Percentiles rank a stretch among this genome's conserved stretches.
These are phyloP conservation scores for Conringia planisiliqua DNA, from an alignment of 345 rosid species.

Conservation along the genomic window DNA sequence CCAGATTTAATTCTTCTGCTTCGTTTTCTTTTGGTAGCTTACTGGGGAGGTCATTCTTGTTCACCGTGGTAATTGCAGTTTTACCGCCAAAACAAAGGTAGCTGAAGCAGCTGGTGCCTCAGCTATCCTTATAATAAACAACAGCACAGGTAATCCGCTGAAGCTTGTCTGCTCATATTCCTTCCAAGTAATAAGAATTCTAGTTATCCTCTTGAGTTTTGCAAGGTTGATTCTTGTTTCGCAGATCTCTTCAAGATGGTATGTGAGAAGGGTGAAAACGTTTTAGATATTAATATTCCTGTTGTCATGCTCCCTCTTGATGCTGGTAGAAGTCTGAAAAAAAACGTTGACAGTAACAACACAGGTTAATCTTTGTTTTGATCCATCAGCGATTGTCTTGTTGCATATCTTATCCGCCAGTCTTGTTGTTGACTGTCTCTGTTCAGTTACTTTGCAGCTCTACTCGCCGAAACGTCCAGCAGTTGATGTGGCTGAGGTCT, in stretches of 20 bases:
- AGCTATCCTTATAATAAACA: conserved; percentile 74
- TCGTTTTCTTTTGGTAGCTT: conserved; percentile 43
- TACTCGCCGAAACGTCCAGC: conserved; percentile 89
- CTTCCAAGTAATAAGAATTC: background rate
- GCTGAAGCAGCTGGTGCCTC: conserved; percentile 78
- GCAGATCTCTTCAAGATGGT: conserved; percentile 98
- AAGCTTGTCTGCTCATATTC: background rate
- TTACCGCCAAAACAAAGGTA: conserved; percentile 63
- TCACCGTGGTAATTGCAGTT: conserved; percentile 84
- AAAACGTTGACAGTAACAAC: conserved; percentile 30
- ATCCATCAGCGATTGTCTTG: background rate
- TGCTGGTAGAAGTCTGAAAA: conserved; percentile 68
- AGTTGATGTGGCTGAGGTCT: conserved; percentile 96
- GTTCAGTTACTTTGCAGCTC: conserved; percentile 77
- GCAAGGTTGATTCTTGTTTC: conserved; percentile 22
- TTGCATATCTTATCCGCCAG: background rate
- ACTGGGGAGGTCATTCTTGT: conserved; percentile 64
- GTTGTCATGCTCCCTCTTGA: conserved; percentile 95
- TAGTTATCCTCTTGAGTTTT: conserved; percentile 8
- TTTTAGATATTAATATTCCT: conserved; percentile 63
- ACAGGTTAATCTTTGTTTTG: conserved; percentile 37
- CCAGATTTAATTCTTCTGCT: conserved; percentile 11
- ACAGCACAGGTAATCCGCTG: conserved; percentile 51
- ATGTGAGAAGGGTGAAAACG: conserved; percentile 68
- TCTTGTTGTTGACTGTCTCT: conserved; percentile 17